Conservation (phyloP, 164 flowering plant genomes). For the Taxillus chinensis region DNA sequence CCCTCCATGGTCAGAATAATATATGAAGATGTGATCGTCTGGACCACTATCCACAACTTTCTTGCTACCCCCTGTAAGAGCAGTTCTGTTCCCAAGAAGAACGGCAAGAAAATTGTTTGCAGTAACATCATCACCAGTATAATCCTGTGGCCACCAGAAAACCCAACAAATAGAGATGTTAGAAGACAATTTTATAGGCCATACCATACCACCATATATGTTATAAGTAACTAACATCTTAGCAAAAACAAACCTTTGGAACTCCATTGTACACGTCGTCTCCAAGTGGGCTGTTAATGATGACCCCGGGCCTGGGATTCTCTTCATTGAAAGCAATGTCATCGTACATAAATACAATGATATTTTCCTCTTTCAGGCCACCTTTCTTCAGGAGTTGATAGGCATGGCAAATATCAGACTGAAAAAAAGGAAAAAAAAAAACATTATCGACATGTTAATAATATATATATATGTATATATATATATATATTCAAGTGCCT, state of each 20-base stretch:
- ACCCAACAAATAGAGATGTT: background rate
- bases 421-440: slow-evolving; percentile 1
- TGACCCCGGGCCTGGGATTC: slow-evolving; percentile 75
- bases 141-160: slow-evolving; percentile 52
- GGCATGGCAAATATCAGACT: slow-evolving; percentile 94
- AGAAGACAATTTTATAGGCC: too few species aligned
- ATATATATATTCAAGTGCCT: background rate
- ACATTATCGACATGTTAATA: background rate
- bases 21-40: slow-evolving; percentile 67
- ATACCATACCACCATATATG: too few species aligned
- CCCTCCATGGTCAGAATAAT: slow-evolving; percentile 84
- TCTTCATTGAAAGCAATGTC: slow-evolving; percentile 67
- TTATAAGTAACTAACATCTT: background rate
- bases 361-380: slow-evolving; percentile 86
- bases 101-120: slow-evolving; percentile 66
- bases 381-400: slow-evolving; percentile 77
- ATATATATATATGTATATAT: background rate
- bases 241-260: slow-evolving; percentile 52
- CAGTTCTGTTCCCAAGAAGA: slow-evolving; percentile 72
- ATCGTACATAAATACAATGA: slow-evolving; percentile 82
- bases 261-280: slow-evolving; percentile 72
- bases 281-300: slow-evolving; percentile 72
- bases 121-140: slow-evolving; percentile 61
- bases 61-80: slow-evolving; percentile 76
- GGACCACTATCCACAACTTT: slow-evolving; percentile 84